Conservation (phyloP, 805 yeast genomes). For the Candida alai region DNA sequence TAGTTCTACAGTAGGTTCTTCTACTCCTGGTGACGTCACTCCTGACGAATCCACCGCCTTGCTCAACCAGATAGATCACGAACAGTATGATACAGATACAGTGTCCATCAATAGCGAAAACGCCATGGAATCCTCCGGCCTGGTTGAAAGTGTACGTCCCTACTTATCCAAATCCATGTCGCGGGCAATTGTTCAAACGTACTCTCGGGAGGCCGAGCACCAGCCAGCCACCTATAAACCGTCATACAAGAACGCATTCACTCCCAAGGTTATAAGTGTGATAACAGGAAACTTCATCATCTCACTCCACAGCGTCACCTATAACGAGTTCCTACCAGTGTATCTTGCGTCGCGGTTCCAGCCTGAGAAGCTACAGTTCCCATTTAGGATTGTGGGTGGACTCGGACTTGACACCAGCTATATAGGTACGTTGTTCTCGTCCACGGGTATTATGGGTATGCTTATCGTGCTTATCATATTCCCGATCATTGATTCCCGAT, state of each 20-base stretch:
- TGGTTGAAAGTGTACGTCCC: constrained; percentile 9
- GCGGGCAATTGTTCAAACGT: constrained; percentile 15
- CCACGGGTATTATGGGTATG: constrained; percentile 36
- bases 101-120: constrained; percentile 4
- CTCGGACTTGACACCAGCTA: constrained; percentile 28
- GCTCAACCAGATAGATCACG: neutral
- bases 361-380: constrained; percentile 25
- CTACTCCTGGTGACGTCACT: constrained; percentile 2
- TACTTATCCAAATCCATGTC: constrained; percentile 10
- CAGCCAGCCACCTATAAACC: constrained; percentile 5
- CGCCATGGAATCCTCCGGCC: constrained; percentile 1
- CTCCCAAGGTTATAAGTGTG: constrained; percentile 29
- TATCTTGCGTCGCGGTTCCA: constrained; percentile 30
- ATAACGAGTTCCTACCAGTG: constrained; percentile 35
- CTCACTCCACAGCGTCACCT: constrained; percentile 29
- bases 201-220: constrained; percentile 11
- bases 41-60: neutral
- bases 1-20: constrained; percentile 3
- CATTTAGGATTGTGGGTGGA: constrained; percentile 35
- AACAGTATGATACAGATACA: constrained; percentile 1
- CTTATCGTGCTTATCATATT: constrained; percentile 26
- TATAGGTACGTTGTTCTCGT: constrained; percentile 33
- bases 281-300: constrained; percentile 31
- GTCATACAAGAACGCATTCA: constrained; percentile 15
- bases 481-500: constrained; percentile 29